Evolutionary conservation across 306 rosid genomes (phyloP).

Genomic region (Alnus rubra): DNA sequence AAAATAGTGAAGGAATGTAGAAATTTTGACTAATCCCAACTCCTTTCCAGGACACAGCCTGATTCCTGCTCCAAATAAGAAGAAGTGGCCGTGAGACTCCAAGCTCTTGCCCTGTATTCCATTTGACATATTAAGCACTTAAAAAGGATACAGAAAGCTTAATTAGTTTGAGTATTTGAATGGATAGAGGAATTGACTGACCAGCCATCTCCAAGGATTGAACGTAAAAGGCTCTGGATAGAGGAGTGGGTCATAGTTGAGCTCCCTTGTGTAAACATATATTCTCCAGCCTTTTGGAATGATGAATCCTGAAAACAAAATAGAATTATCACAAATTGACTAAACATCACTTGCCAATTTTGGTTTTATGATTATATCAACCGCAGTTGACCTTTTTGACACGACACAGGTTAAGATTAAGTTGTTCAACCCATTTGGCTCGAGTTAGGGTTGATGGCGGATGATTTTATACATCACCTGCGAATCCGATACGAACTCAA

Average conservation of each 20-base stretch:
- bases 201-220: conserved; percentile 87
- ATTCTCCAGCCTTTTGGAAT: conserved; percentile 87
- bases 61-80: conserved; percentile 72
- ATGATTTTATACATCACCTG: too few relatives aligned
- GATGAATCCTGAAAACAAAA: conserved; percentile 45
- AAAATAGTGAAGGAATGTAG: conserved; percentile 70
- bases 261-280: conserved; percentile 70
- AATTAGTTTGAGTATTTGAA: too few relatives aligned
- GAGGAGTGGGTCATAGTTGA: conserved; percentile 57
- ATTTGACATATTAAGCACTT: not conserved
- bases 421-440: too few relatives aligned
- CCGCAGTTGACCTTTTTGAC: too few relatives aligned
- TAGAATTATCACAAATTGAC: not conserved
- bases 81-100: conserved; percentile 55
- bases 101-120: conserved; percentile 57
- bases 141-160: too few relatives aligned
- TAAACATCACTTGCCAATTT: too few relatives aligned
- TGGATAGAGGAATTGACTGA: conserved; percentile 19
- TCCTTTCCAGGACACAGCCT: conserved; percentile 82
- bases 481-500: too few relatives aligned
- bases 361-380: too few relatives aligned
- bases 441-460: too few relatives aligned
- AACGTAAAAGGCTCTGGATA: conserved; percentile 67
- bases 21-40: conserved; percentile 56
- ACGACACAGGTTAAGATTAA: too few relatives aligned